Base-by-base conservation (phyloP, 495 filamentous ascomycete genomes). In the Beverwykella pulmonaria region DNA sequence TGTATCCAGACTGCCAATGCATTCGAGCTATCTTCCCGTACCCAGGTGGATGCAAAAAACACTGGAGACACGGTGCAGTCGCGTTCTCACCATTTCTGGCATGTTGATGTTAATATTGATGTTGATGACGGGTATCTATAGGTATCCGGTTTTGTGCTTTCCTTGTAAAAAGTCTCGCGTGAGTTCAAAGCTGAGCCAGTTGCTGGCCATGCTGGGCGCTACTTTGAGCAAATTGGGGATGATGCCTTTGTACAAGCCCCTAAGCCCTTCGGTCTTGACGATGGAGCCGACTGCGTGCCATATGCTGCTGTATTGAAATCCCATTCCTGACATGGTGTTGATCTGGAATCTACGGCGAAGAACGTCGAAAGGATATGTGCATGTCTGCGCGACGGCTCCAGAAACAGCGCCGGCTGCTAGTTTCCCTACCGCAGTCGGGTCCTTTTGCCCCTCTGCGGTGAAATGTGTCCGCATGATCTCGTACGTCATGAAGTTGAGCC, bases 311-410 rank as follows among this genome's bases (percentile, higher is more conserved):
- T 98, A 98, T 75, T 92, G 86, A 71, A 97, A 98, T 46, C 94
- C 95, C 87, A 98, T 93, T n/a, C 93, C 93, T 26, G 88, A 90
- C 94, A 98, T 98, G 53, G 93, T 98, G 75, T 98, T 98, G 79
- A 98, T 96, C 71, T 98, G 94, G 73, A 98, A 98, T 29, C 94
- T 84, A 53, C 94, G 87, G 19, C 94, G 90, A n/a, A 98, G 83
- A 0, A 98, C 95, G 77, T 97, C 92, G 73, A 98, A 96, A 63
- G 94, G 94, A 80, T 98, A 98, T 76, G 94, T 98, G 84, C 90
- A 95, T 15, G 92, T 97, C 78, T 98, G 94, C 46, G 94, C 94
- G 56, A 98, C 88, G 17, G 92, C 94, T n/a, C 94, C 94, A 12
- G 92, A 94, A 39, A 97, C 84, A 10, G 93, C 94, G 25, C 94